phyloP scores from a whole-genome alignment of 305 asterid genomes.

The Solanum hybrid region DNA sequence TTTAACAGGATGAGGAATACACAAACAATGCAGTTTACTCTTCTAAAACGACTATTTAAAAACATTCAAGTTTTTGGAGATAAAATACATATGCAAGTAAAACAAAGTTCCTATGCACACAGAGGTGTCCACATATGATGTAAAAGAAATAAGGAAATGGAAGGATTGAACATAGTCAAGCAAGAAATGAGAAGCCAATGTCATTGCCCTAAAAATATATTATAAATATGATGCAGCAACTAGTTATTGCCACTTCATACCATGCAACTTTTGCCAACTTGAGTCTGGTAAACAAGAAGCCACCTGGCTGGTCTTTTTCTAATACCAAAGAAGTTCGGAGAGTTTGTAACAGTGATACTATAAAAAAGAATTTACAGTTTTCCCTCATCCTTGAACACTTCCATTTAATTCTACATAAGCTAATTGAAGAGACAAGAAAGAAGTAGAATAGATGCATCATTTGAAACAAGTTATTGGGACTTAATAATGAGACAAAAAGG shows the following conservation, averaged over 20 bases:
- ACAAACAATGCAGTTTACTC: not conserved
- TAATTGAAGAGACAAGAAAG: not conserved
- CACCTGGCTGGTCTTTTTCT: not conserved
- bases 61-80: not conserved
- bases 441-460: not conserved
- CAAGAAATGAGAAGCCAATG: not conserved
- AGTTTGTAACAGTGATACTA: not conserved
- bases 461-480: not conserved
- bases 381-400: not conserved
- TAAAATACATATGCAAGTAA: not conserved
- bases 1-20: not conserved
- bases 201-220: not conserved
- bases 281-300: not conserved
- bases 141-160: not conserved
- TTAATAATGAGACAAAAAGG: not conserved
- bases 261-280: not conserved
- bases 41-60: not conserved
- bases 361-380: not conserved
- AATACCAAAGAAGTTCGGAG: not conserved
- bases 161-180: not conserved
- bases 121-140: not conserved
- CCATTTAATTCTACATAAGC: conserved; percentile 4
- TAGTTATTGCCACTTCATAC: not conserved
- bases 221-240: not conserved
- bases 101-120: not conserved